Base-by-base conservation (phyloP, 2,329 filamentous ascomycete species). In the Claviceps cyperi region DNA sequence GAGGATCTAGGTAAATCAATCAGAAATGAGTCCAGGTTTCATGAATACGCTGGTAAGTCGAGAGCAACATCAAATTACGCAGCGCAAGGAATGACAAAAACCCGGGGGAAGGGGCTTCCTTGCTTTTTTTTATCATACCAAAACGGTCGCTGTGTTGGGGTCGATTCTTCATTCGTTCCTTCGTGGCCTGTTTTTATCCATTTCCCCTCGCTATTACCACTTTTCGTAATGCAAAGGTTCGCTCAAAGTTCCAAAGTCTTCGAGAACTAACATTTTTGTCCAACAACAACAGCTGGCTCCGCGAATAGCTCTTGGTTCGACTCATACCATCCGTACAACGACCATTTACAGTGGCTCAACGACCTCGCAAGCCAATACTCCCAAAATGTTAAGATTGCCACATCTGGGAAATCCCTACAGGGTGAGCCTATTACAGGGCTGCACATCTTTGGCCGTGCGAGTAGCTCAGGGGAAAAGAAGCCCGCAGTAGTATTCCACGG, bases 391-490 rank as follows among this genome's bases (percentile, higher is more conserved):
- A 68, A 74, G 51, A 60, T 76, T 15, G 66, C 79, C 35, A 67
- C 64, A 4, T 64, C 70, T 2, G 77, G 77, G 3, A 67, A 59
- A 28, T 74, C 74, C 0, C 60, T 66, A 35, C 60, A 75, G 49
- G 72, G 72, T 2, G 67, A 71, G 38, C 53, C 64, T 50, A 87
- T 90, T 49, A 74, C 77, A 8, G 86, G 81, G 0, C 64, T 80
- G 43, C 76, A 79, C 54, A 65, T 80, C 50, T 80, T 68, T 62
- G 77, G 77, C 2, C 64, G 58, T 49, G 58, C 58, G 1, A 67
- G 68, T 46, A 69, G 71, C 8, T 19, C 11, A 14, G 21, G 19
- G 14, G n/a, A 40, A 19, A 61, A 57, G 28, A 75, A 74, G 54
- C 74, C 75, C 1, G 77, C 74, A 19, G 61, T 78, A 38, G 66